Conservation (phyloP, 805 yeast genomes). For the Candida broadrunensis region DNA sequence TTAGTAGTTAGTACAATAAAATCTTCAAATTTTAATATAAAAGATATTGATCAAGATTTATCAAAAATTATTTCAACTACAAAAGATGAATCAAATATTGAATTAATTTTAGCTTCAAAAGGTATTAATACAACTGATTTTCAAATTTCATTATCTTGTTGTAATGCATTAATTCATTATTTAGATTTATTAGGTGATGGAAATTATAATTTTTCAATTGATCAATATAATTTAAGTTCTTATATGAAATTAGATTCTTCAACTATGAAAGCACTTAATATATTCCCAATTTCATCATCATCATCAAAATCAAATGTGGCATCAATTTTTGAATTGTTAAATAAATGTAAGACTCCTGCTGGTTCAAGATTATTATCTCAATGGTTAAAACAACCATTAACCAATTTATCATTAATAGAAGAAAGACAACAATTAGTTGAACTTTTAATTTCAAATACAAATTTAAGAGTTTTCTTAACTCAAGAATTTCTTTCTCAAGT, state of each 20-base stretch:
- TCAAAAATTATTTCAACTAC: slow-evolving; percentile 54
- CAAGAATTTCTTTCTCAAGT: slow-evolving; percentile 65
- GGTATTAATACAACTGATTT: slow-evolving; percentile 46
- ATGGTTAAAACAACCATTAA: slow-evolving; percentile 95
- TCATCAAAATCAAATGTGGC: slow-evolving; percentile 21
- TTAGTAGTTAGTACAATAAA: slow-evolving; percentile 64
- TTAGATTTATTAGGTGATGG: slow-evolving; percentile 61
- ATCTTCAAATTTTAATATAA: slow-evolving; percentile 54
- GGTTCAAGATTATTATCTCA: slow-evolving; percentile 86
- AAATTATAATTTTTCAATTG: slow-evolving; percentile 53
- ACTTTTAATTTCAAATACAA: slow-evolving; percentile 65
- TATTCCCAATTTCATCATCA: slow-evolving; percentile 56
- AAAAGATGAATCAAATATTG: slow-evolving; percentile 25
- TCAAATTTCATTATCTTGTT: slow-evolving; percentile 54
- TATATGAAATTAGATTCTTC: slow-evolving; percentile 90
- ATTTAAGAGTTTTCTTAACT: slow-evolving; percentile 61
- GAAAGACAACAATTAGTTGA: slow-evolving; percentile 77
- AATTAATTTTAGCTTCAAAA: slow-evolving; percentile 50
- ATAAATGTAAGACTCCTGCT: slow-evolving; percentile 85
- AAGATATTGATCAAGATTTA: slow-evolving; percentile 77
- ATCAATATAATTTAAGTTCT: slow-evolving; percentile 68
- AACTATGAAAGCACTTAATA: slow-evolving; percentile 81
- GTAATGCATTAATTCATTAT: slow-evolving; percentile 68
- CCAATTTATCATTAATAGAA: slow-evolving; percentile 55
- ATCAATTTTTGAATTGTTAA: slow-evolving; percentile 78